Evolutionary conservation across 129 eudicot genomes (phyloP), one percentile per base, ranked within the genome.

Genomic region (Flaveria bidentis): DNA sequence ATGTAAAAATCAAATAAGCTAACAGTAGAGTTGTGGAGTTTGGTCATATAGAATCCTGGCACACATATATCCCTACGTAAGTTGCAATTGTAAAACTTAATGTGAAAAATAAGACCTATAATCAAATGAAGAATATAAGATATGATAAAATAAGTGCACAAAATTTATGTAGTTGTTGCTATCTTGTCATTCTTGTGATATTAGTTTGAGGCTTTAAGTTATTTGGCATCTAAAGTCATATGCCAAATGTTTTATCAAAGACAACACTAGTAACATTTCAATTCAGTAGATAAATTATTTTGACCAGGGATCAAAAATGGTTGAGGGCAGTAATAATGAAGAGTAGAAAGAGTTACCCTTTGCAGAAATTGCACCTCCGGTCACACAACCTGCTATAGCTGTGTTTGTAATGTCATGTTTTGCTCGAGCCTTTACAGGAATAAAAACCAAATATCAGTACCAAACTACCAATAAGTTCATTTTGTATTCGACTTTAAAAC

Each of bases 381-480:
- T 91, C 50, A 74, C 92, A 85, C 99, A 94, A 45, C 99, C 99
- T 9, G 97, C 99, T 75, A 80, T 90, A 69, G 81, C 89, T 57
- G 96, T 91, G 80, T 91, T 91, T 73, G 90, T 84, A 26, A 78
- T 86, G 81, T 94, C 96, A 73, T 94, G 97, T 81, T 94, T 94
- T 46, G 99, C 97, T 49, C 99, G 93, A 25, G 84, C 91, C 99
- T 94, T 62, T 67, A 69, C n/a, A 56, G 2, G 41, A 74, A 82
- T 44, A 45, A 11, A 22, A 18, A 57, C n/a, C 45, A 45, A 60
- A 65, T 23, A 69, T 82, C 75, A 85, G 76, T 62, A 47, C 64
- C 26, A 22, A 28, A 82, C 71, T 62, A 47, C 57, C 18, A 22
- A 28, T 15, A 51, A 30, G 22, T 72, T 17, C 28, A 56, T 18